Conservation (phyloP, 2,329 filamentous ascomycete genomes). For the Aspergillus sp. region DNA sequence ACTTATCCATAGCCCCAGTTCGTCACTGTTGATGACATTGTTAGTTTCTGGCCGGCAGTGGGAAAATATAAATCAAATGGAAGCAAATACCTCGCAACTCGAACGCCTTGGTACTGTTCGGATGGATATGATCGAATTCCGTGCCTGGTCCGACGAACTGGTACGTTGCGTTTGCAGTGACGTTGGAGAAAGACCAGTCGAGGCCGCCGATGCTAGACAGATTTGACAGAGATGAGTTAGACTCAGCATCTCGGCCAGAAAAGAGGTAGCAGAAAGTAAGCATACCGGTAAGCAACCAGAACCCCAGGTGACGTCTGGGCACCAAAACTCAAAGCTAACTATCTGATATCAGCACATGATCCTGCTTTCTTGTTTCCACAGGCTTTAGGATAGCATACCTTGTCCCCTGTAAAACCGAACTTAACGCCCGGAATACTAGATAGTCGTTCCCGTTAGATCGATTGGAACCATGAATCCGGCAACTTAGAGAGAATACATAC, state of each 20-base stretch:
- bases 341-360: not conserved
- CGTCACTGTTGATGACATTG: slow-evolving; percentile 41
- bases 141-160: slow-evolving; percentile 47
- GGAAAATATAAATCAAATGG: not conserved
- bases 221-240: not conserved
- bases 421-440: slow-evolving; percentile 51
- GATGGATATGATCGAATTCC: slow-evolving; percentile 43
- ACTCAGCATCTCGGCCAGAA: not conserved
- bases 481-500: slow-evolving; percentile 33
- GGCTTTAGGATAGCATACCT: slow-evolving; percentile 22
- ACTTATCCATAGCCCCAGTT: slow-evolving; percentile 58
- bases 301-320: slow-evolving; percentile 49
- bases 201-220: slow-evolving; percentile 51
- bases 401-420: slow-evolving; percentile 55
- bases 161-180: slow-evolving; percentile 57
- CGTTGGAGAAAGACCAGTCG: slow-evolving; percentile 62
- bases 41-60: not conserved
- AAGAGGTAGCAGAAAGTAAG: not conserved
- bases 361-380: not conserved
- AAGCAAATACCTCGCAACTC: slow-evolving; percentile 47
- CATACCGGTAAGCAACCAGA: slow-evolving; percentile 52
- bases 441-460: not conserved
- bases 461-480: slow-evolving; percentile 1
- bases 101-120: slow-evolving; percentile 49
- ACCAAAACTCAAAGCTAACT: slow-evolving; percentile 56